Percentiles rank a stretch among this genome's conserved stretches.
Conservation (phyloP, 2,329 filamentous ascomycete species). For the Aspergillus luchuensis region DNA sequence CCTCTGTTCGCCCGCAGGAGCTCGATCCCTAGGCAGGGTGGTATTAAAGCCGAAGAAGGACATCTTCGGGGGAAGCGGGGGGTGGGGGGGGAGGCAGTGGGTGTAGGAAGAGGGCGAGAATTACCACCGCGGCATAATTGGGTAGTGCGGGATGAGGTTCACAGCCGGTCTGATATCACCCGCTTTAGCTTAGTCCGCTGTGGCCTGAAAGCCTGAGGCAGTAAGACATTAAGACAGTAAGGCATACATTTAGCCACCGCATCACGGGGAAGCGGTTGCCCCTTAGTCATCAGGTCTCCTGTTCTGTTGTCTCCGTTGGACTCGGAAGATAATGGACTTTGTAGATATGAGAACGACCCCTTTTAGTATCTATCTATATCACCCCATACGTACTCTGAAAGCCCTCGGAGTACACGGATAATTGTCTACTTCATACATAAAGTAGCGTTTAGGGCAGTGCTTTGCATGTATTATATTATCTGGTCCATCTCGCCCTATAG, state of each 20-base stretch:
- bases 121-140: constrained; percentile 25
- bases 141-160: constrained; percentile 30
- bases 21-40: constrained; percentile 64
- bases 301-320: too few species aligned
- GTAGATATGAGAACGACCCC: too few species aligned
- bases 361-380: too few species aligned
- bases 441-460: too few species aligned
- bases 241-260: background rate
- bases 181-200: constrained; percentile 10
- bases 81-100: constrained; percentile 16
- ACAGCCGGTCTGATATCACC: constrained; percentile 27
- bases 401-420: too few species aligned
- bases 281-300: too few species aligned
- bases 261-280: too few species aligned
- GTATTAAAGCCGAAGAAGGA: constrained; percentile 91
- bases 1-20: constrained; percentile 70
- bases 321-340: too few species aligned
- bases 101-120: constrained; percentile 19
- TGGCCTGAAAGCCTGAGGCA: constrained; percentile 20
- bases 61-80: constrained; percentile 56
- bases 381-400: too few species aligned
- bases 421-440: too few species aligned
- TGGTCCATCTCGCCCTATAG: too few species aligned
- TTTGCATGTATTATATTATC: too few species aligned
- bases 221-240: constrained; percentile 9